Evolutionary conservation across 495 filamentous ascomycete genomes (phyloP).

Genomic region (Letharia lupina): DNA sequence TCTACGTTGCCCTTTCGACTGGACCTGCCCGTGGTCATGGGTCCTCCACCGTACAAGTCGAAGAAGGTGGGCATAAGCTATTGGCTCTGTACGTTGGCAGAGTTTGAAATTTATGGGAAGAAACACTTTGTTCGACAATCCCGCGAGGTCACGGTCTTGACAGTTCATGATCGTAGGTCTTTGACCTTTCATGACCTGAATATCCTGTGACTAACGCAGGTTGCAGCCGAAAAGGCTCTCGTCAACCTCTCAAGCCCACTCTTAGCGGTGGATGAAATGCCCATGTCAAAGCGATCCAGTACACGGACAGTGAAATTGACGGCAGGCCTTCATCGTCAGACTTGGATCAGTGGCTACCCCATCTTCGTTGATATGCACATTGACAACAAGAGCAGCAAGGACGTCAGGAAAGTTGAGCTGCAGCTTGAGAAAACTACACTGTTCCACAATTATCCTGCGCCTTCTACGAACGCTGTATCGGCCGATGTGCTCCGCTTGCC

Average conservation of each 20-base stretch:
- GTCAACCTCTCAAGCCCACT: slow-evolving; percentile 43
- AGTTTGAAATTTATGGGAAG: slow-evolving; percentile 35
- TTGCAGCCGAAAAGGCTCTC: slow-evolving; percentile 44
- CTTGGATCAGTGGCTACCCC: slow-evolving; percentile 49
- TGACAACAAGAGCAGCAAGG: slow-evolving; percentile 40
- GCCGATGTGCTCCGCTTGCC: slow-evolving; percentile 45
- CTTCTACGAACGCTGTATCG: slow-evolving; percentile 38
- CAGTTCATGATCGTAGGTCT: slow-evolving; percentile 29
- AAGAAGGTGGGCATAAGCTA: slow-evolving; percentile 46
- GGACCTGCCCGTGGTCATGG: slow-evolving; percentile 45
- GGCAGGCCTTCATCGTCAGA: slow-evolving; percentile 48
- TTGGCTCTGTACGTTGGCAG: slow-evolving; percentile 34
- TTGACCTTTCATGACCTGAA: not conserved
- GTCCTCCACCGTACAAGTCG: slow-evolving; percentile 47
- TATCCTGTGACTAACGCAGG: slow-evolving; percentile 10
- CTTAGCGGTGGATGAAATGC: slow-evolving; percentile 41
- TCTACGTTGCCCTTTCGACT: slow-evolving; percentile 43
- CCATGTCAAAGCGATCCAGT: slow-evolving; percentile 29
- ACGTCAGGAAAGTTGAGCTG: slow-evolving; percentile 41
- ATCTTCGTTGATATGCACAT: slow-evolving; percentile 48
- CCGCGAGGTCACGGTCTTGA: slow-evolving; percentile 27
- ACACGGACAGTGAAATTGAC: slow-evolving; percentile 41
- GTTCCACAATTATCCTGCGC: slow-evolving; percentile 34
- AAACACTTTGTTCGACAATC: slow-evolving; percentile 33
- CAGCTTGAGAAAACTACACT: slow-evolving; percentile 31